phyloP scores from a whole-genome alignment of 2,329 filamentous ascomycete genomes.

The Exophiala phaeomuriformis region DNA sequence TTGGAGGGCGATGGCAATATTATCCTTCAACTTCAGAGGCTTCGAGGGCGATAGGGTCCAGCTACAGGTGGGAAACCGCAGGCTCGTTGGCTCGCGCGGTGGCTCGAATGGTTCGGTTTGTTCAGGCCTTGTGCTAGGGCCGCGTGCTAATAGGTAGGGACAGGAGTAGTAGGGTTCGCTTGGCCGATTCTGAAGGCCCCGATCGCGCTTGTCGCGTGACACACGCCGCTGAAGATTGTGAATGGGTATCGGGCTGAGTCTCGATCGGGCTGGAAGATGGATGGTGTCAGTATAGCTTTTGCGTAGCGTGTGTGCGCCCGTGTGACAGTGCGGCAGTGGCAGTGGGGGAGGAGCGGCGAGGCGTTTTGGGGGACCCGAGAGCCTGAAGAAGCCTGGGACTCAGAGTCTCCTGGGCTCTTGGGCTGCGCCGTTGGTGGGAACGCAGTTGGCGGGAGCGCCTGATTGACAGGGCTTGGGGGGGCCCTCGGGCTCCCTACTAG shows the following conservation, averaged over 20 bases:
- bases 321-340: too few species aligned
- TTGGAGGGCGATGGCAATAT: not conserved
- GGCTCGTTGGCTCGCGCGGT: not conserved
- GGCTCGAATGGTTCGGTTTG: not conserved
- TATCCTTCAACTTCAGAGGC: not conserved
- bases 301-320: not conserved
- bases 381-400: not conserved
- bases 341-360: too few species aligned
- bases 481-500: not conserved
- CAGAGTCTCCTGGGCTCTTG: not conserved
- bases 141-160: too few species aligned
- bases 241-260: not conserved
- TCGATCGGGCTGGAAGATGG: not conserved
- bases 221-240: not conserved
- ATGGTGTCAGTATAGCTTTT: not conserved
- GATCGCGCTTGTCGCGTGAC: slow-evolving; percentile 11
- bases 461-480: not conserved
- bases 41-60: not conserved
- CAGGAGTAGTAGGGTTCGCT: not conserved
- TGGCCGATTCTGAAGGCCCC: not conserved
- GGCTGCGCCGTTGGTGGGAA: not conserved
- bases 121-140: too few species aligned
- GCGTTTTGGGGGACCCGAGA: not conserved
- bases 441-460: not conserved
- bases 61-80: too few species aligned